Conservation (phyloP, 768 basidiomycete genomes). For the Mycena haematopus region DNA sequence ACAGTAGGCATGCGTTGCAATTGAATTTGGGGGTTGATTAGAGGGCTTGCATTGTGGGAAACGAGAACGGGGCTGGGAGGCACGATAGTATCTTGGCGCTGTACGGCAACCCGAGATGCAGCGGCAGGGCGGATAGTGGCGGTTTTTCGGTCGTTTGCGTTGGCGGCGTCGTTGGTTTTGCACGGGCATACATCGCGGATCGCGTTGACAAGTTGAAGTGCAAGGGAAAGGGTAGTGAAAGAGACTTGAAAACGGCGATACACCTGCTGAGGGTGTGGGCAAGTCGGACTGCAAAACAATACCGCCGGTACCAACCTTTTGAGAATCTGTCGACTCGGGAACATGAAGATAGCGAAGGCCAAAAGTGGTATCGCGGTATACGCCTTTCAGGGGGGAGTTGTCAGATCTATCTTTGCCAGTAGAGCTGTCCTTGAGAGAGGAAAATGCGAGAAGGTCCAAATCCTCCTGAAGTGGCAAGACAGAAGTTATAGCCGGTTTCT, state of each 20-base stretch:
- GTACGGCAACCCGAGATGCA: background rate
- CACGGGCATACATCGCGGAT: conserved; percentile 79
- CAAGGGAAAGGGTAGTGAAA: conserved; percentile 57
- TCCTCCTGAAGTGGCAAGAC: conserved; percentile 63
- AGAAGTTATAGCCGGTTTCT: background rate
- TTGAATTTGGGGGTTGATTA: background rate
- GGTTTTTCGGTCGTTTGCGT: background rate
- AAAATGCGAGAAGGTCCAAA: conserved; percentile 74
- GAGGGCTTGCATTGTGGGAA: background rate
- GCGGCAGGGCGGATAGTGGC: background rate
- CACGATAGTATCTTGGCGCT: background rate
- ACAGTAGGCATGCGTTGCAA: conserved; percentile 5
- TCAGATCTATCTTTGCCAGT: conserved; percentile 47
- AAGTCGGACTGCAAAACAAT: background rate
- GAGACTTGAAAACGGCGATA: conserved; percentile 82
- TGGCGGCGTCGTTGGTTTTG: conserved; percentile 53
- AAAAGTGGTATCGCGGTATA: conserved; percentile 74
- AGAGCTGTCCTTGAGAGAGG: conserved; percentile 42
- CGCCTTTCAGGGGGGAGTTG: conserved; percentile 78
- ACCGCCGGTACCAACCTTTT: conserved; percentile 23
- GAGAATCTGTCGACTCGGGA: conserved; percentile 35
- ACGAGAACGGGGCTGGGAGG: background rate
- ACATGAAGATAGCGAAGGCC: conserved; percentile 78
- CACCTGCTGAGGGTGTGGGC: conserved; percentile 44
- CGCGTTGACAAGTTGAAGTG: conserved; percentile 63